Base-by-base conservation (phyloP, 139 green algal genomes). In the Marvania coccoides region DNA sequence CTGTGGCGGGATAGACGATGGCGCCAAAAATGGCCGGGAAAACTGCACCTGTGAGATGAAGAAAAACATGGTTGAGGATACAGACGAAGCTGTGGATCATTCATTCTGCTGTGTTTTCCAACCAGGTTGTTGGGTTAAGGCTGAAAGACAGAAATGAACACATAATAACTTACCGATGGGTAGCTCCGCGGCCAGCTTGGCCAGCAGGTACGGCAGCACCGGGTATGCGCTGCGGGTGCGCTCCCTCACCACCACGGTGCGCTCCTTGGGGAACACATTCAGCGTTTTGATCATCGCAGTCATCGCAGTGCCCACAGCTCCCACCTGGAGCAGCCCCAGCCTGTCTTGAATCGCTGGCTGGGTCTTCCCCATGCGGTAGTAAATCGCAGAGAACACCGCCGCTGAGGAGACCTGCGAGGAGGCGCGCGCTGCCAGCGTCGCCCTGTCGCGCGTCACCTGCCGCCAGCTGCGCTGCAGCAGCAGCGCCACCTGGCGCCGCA, bases 331-430 rank as follows among this genome's bases (percentile, higher is more conserved):
- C 48, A 97, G 87, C 9, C 91, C 92, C 74, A 96, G 75, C 29
- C 92, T 67, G 77, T 95, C 85, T 71, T 97, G 90, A 30, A 98
- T 90, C 62, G 67, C 63, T 23, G 66, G 71, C 67, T 95, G 88
- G 5, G 60, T 74, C 19, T 74, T 58, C 23, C 77, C 74, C 77
- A 97, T 84, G 46, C 85, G 72, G 61, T 78, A 93, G 79, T 88
- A 98, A 77, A 98, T 96, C 71, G 71, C 64, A 19, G 90, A 92
- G 75, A 98, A 97, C 33, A 98, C 84, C 28, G 92, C 15, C 1
- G 92, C 92, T 19, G 83, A 92, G 28, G 66, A 85, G 8, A 96
- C 26, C 70, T 89, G 89, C 69, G 81, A 81, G 23, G 72, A 77
- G 12, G 83, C 76, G 13, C 92, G 82, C 3, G 87, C 73, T 6